phyloP scores from a whole-genome alignment of 192 early-diverging fungal genomes.

The Podila clonocystis region DNA sequence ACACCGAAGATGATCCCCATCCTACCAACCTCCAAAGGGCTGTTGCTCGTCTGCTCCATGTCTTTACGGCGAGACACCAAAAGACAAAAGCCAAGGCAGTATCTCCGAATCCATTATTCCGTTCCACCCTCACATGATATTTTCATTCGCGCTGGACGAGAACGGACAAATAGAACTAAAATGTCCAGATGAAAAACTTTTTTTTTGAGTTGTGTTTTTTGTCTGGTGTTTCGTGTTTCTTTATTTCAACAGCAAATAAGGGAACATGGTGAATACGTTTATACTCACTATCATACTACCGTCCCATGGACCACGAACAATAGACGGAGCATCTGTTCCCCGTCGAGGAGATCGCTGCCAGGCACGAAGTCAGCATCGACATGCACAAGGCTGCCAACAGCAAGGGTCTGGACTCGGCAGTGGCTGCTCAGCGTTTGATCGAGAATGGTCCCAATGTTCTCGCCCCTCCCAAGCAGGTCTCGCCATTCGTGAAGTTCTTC shows the following conservation, averaged over 20 bases:
- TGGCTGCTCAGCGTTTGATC: slow-evolving; percentile 71
- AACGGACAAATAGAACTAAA: no score
- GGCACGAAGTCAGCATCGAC: slow-evolving; percentile 59
- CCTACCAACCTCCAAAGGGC: no score
- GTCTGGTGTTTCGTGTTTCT: neutral
- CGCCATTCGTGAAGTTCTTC: slow-evolving; percentile 79
- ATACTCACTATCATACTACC: neutral
- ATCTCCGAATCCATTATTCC: neutral
- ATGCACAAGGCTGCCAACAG: slow-evolving; percentile 71
- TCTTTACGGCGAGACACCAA: no score
- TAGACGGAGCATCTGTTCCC: slow-evolving; percentile 64
- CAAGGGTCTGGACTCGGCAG: slow-evolving; percentile 69
- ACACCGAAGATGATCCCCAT: no score
- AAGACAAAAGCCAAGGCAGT: no score
- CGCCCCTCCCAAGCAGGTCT: slow-evolving; percentile 86
- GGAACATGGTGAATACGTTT: neutral
- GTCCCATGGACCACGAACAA: neutral
- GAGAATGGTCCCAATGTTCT: slow-evolving; percentile 87
- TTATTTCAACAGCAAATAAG: no score
- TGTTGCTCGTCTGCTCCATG: no score
- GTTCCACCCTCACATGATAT: neutral
- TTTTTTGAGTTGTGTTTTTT: neutral
- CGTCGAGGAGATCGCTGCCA: slow-evolving; percentile 54
- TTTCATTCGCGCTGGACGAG: neutral
- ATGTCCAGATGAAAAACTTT: neutral